phyloP scores from a whole-genome alignment of 768 basidiomycete genomes.

The Mycena vulgaris region DNA sequence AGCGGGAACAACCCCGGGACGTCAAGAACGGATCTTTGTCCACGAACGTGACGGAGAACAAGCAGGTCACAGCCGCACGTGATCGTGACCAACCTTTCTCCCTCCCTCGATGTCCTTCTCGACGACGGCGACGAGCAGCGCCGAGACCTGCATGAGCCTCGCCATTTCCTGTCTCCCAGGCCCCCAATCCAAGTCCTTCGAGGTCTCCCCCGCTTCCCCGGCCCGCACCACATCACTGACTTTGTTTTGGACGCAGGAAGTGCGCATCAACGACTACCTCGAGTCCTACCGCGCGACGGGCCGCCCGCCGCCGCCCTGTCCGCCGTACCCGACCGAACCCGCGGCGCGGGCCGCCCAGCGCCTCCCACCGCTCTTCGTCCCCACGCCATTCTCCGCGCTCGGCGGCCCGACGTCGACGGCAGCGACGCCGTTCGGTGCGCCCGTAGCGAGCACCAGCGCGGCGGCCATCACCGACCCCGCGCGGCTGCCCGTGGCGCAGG shows the following conservation, averaged over 20 bases:
- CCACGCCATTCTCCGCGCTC: slow-evolving; percentile 37
- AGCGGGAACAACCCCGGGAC: no score
- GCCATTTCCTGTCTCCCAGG: not conserved
- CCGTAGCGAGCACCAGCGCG: slow-evolving; percentile 11
- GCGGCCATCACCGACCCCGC: slow-evolving; percentile 28
- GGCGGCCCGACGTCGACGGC: not conserved
- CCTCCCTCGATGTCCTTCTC: not conserved
- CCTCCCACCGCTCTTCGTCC: slow-evolving; percentile 58
- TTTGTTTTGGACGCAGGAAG: slow-evolving; percentile 50
- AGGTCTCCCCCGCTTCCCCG: slow-evolving; percentile 14
- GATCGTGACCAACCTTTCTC: not conserved
- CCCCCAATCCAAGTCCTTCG: slow-evolving; percentile 32
- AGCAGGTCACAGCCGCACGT: not conserved
- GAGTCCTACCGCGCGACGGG: slow-evolving; percentile 51
- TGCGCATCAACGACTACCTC: slow-evolving; percentile 56
- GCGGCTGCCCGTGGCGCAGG: slow-evolving; percentile 45
- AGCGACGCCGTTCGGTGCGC: not conserved
- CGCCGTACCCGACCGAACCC: slow-evolving; percentile 51
- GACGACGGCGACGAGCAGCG: not conserved
- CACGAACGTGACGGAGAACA: not conserved
- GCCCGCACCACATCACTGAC: not conserved
- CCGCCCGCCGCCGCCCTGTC: slow-evolving; percentile 52
- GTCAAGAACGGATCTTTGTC: not conserved
- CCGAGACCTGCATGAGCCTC: slow-evolving; percentile 31
- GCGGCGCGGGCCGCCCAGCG: slow-evolving; percentile 52